Conservation (phyloP, 345 rosid genomes). For the Gossypium longicalyx region DNA sequence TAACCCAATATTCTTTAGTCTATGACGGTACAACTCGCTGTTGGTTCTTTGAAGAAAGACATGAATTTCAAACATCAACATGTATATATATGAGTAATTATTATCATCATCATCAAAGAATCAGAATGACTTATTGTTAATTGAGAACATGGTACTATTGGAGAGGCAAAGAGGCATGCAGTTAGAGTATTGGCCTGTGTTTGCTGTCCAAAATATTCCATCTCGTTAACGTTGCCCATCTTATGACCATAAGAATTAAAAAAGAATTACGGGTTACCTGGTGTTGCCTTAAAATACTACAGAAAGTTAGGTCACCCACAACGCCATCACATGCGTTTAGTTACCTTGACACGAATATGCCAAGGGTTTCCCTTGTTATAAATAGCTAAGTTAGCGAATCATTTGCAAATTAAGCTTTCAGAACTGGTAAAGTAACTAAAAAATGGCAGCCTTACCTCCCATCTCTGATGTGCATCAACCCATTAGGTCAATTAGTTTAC, state of each 20-base stretch:
- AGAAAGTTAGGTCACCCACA: slow-evolving; percentile 12
- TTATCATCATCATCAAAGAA: neutral
- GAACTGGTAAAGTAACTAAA: neutral
- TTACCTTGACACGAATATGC: slow-evolving; percentile 1
- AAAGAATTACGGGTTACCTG: neutral
- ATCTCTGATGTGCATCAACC: slow-evolving; percentile 24
- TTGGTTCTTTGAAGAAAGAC: slow-evolving; percentile 28
- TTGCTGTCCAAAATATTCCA: slow-evolving; percentile 3
- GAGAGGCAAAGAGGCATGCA: slow-evolving; percentile 17
- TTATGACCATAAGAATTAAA: slow-evolving; percentile 14
- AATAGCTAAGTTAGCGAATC: neutral
- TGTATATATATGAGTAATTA: neutral
- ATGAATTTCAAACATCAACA: neutral
- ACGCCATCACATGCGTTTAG: slow-evolving; percentile 23
- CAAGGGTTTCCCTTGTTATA: neutral
- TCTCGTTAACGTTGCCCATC: slow-evolving; percentile 9
- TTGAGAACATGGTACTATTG: neutral
- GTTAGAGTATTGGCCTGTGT: slow-evolving; percentile 1
- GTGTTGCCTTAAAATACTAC: slow-evolving; percentile 20
- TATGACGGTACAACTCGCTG: neutral
- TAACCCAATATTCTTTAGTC: neutral
- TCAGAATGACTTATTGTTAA: neutral
- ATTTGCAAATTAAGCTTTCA: neutral
- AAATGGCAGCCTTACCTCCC: slow-evolving; percentile 18
- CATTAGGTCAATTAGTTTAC: slow-evolving; percentile 48